phyloP scores from a whole-genome alignment of 2,329 filamentous ascomycete genomes.

The Pleomassaria siparia region DNA sequence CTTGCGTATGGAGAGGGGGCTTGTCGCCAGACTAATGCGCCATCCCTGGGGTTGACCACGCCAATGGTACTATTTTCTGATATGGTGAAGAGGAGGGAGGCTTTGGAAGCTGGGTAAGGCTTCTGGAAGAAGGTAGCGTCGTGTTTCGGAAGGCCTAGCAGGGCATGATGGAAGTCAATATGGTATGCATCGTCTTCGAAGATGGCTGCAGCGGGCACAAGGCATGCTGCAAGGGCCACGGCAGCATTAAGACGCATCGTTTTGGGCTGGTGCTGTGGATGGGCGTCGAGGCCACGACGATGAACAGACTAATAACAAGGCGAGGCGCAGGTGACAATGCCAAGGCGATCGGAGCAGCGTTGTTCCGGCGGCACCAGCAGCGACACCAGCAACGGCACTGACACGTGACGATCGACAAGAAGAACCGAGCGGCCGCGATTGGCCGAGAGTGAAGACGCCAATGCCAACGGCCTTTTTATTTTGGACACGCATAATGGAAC shows the following conservation, averaged over 20 bases:
- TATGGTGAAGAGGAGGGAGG: conserved; percentile 86
- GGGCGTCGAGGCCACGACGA: conserved; percentile 1
- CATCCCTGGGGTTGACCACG: conserved; percentile 85
- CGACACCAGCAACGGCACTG: too few relatives aligned
- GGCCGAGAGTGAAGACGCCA: too few relatives aligned
- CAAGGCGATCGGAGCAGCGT: neutral
- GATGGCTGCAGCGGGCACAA: conserved; percentile 65
- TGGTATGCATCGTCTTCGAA: conserved; percentile 89
- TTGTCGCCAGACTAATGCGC: conserved; percentile 85
- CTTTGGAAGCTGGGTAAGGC: conserved; percentile 77
- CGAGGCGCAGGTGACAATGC: neutral
- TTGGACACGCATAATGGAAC: too few relatives aligned
- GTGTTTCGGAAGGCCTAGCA: conserved; percentile 79
- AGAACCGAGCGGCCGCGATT: too few relatives aligned
- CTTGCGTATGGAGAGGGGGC: conserved; percentile 54
- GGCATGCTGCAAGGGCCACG: conserved; percentile 39
- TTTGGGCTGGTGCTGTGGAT: conserved; percentile 3
- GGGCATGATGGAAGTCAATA: conserved; percentile 89
- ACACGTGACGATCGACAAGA: too few relatives aligned
- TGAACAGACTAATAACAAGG: neutral
- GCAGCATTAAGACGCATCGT: conserved; percentile 43
- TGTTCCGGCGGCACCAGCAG: neutral
- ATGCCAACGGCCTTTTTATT: too few relatives aligned
- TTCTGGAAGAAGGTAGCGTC: conserved; percentile 94
- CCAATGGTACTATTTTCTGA: conserved; percentile 82